A percentile compares a stretch with the other conserved stretches of the same genome.
phyloP scores from a whole-genome alignment of 768 basidiomycete genomes.

The Pulveroboletus ravenelii region DNA sequence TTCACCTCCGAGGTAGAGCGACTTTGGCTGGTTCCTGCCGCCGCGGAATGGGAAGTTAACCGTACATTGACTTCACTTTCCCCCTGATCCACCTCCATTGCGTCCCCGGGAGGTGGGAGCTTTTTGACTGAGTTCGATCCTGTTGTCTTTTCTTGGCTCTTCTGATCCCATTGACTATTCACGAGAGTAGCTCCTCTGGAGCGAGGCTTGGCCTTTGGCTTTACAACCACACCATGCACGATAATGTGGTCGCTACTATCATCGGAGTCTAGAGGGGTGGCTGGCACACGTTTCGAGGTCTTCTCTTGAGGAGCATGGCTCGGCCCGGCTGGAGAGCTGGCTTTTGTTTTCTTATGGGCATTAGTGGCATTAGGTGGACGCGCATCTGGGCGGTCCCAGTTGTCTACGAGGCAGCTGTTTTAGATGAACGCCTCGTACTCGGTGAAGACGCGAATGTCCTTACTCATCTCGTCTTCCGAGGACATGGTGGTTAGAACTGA shows the following conservation, averaged over 20 bases:
- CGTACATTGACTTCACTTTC: conserved; percentile 6
- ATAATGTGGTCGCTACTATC: neutral
- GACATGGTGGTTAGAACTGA: conserved; percentile 20
- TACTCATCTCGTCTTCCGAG: conserved; percentile 32
- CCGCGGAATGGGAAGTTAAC: neutral
- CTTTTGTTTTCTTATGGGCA: conserved; percentile 20
- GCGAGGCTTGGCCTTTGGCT: conserved; percentile 18
- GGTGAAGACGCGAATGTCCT: conserved; percentile 5
- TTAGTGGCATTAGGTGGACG: conserved; percentile 9
- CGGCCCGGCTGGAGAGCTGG: conserved; percentile 8
- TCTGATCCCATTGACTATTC: conserved; percentile 6
- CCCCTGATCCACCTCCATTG: conserved; percentile 13
- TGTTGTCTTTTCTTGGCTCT: conserved; percentile 8
- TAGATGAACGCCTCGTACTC: conserved; percentile 19
- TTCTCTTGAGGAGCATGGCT: conserved; percentile 14
- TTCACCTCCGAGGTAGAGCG: conserved; percentile 9
- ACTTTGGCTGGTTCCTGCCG: conserved; percentile 9
- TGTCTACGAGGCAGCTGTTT: conserved; percentile 22
- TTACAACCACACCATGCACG: conserved; percentile 1
- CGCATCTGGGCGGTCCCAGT: conserved; percentile 12
- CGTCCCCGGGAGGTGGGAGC: neutral
- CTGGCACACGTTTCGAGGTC: conserved; percentile 12
- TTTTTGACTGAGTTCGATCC: conserved; percentile 12
- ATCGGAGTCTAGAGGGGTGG: neutral
- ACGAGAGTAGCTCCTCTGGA: conserved; percentile 5